Evolutionary conservation across 345 rosid genomes (phyloP), one percentile per base, ranked within the genome.

Genomic region (Eucalyptus polyanthemos): DNA sequence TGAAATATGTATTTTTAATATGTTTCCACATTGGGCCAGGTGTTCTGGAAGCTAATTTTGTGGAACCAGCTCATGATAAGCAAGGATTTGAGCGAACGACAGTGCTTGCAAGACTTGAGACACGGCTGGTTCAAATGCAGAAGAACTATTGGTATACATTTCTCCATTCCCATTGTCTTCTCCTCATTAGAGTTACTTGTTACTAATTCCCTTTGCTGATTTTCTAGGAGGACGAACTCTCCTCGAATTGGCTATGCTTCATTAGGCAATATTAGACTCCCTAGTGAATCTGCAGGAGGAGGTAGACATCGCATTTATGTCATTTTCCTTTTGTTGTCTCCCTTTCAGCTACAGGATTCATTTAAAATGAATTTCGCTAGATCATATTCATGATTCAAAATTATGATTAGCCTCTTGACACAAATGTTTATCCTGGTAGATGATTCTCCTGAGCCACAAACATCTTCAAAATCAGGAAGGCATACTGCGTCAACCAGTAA

Each of bases 41-140:
- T 92, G 96, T 96, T 37, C 90, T 97, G 92, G 99, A 97, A 93
- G 99, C 99, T 89, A 95, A 97, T 93, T 97, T 97, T 92, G 95
- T 97, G 49, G 98, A 97, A 92, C 99, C 99, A 89, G 98, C 99
- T 89, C 98, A 97, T 92, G 98, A 97, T 93, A 97, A 97, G 94
- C 99, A 97, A 92, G 98, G 98, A 37, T 96, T 97, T 93, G 98
- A 96, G 92, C 96, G 97, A 72, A 97, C 99, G 44, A 95, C 95
- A 45, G 99, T 96, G 91, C 96, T 97, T 91, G 93, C 99, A 62
- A 95, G 97, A 92, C 97, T 97, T 40, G 99, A 96, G 93, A 83
- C 93, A 65, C 94, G 95, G 62, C 94, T 97, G 87, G 60, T 94
- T 89, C 97, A 97, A 87, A 95, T 96, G 97, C 98, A 97, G 91